A percentile compares a stretch with the other conserved stretches of the same genome.
phyloP scores from a whole-genome alignment of 352 stramenopile species.

The Peronospora destructor region DNA sequence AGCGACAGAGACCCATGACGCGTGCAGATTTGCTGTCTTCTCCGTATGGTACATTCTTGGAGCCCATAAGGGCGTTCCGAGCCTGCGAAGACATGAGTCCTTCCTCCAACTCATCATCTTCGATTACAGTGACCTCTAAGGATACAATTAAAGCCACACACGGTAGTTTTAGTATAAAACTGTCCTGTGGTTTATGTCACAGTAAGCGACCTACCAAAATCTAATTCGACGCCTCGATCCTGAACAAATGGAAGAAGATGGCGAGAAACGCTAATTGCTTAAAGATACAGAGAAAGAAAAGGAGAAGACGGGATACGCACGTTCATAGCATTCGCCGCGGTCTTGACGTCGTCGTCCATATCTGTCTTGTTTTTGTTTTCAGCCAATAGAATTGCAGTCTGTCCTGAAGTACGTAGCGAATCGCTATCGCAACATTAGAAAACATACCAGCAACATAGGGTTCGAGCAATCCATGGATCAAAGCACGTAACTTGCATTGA shows the following conservation, averaged over 20 bases:
- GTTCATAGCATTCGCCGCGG: conserved; percentile 45
- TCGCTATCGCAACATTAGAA: conserved; percentile 1
- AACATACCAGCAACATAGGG: conserved; percentile 3
- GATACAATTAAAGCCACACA: neutral
- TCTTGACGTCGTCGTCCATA: conserved; percentile 47
- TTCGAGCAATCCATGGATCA: too few species aligned
- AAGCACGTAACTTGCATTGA: conserved; percentile 26
- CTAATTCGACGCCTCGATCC: conserved; percentile 58
- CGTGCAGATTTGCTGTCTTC: conserved; percentile 32
- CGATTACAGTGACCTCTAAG: conserved; percentile 70
- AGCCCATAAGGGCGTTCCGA: conserved; percentile 53
- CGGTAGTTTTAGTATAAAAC: neutral
- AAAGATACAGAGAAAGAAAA: neutral
- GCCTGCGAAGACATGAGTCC: conserved; percentile 71
- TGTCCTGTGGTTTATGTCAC: neutral
- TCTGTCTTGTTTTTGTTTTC: conserved; percentile 17
- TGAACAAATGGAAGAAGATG: conserved; percentile 20
- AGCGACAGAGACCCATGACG: conserved; percentile 58
- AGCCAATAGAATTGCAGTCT: conserved; percentile 18
- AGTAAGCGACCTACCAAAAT: conserved; percentile 51
- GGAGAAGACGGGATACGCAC: conserved; percentile 22
- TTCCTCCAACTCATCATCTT: conserved; percentile 64
- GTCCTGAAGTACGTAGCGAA: too few species aligned
- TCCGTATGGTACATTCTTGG: conserved; percentile 33
- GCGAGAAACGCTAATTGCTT: conserved; percentile 1